Evolutionary conservation across 164 flowering plant species (phyloP).

Genomic region (Aristolochia contorta): DNA sequence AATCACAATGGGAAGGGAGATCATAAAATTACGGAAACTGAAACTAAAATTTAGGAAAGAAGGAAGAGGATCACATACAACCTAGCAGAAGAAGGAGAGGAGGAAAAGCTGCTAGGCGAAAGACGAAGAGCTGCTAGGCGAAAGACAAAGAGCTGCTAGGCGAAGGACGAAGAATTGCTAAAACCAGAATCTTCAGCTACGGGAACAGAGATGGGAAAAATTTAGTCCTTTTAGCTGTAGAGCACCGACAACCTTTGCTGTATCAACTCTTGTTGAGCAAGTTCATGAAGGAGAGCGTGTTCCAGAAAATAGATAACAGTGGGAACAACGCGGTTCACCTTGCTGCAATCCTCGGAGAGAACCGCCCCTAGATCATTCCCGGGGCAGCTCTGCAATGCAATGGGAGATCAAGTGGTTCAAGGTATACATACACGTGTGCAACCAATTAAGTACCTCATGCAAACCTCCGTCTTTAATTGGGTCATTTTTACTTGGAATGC

Average conservation of each 20-base stretch:
- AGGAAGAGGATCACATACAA: too few species aligned
- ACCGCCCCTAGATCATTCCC: constrained; percentile 37
- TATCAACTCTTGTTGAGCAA: constrained; percentile 13
- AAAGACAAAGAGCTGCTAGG: too few species aligned
- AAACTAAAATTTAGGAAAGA: too few species aligned
- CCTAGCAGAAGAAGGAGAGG: too few species aligned
- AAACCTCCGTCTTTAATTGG: not conserved
- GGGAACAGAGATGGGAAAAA: constrained; percentile 22
- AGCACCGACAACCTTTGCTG: constrained; percentile 35
- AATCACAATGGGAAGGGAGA: too few species aligned
- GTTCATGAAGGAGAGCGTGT: constrained; percentile 15
- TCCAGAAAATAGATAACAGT: constrained; percentile 21
- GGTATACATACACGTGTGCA: constrained; percentile 24
- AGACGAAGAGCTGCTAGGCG: too few species aligned
- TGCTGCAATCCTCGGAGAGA: constrained; percentile 20
- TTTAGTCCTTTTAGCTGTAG: constrained; percentile 27
- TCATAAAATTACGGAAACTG: too few species aligned
- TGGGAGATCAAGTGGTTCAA: constrained; percentile 45
- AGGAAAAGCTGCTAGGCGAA: too few species aligned
- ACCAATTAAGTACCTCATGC: too few species aligned
- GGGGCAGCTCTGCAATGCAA: constrained; percentile 44
- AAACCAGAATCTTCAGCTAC: too few species aligned
- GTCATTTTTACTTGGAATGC: too few species aligned
- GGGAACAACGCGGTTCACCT: constrained; percentile 39
- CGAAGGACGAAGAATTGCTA: too few species aligned